Evolutionary conservation across 2,329 filamentous ascomycete genomes (phyloP).

Genomic region (Coleophoma cylindrospora): DNA sequence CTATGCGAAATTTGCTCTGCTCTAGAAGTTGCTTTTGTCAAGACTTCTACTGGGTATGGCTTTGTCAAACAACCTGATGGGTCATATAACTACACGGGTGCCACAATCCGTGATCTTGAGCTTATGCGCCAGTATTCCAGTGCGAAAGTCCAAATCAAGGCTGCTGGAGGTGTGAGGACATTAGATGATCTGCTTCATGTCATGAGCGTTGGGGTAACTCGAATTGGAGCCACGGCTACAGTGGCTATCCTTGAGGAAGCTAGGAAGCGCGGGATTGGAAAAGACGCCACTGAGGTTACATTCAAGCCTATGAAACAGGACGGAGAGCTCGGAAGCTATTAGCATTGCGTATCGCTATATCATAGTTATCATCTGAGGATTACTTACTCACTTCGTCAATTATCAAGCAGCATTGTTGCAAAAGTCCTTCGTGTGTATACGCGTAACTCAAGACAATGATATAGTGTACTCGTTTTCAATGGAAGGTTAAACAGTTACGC

Average conservation of each 20-base stretch:
- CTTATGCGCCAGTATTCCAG: conserved; percentile 45
- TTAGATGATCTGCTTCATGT: conserved; percentile 51
- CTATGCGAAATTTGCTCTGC: conserved; percentile 51
- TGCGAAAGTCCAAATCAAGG: conserved; percentile 47
- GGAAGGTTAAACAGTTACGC: no score
- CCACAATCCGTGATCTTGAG: conserved; percentile 44
- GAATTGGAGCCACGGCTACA: conserved; percentile 52
- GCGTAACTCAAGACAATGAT: no score
- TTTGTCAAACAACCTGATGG: conserved; percentile 51
- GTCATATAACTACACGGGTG: conserved; percentile 47
- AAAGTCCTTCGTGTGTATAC: no score
- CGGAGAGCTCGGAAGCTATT: no score
- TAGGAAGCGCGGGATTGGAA: conserved; percentile 38
- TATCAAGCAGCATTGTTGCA: no score
- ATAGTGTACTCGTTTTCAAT: no score
- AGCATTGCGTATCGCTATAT: no score
- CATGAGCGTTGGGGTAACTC: conserved; percentile 46
- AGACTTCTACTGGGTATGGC: conserved; percentile 56
- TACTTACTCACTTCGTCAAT: no score
- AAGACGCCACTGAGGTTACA: neutral
- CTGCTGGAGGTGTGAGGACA: conserved; percentile 50
- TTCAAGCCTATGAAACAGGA: no score
- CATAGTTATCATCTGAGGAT: no score
- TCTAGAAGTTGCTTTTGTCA: conserved; percentile 49
- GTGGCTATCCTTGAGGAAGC: conserved; percentile 51